Conservation (phyloP, 495 filamentous ascomycete genomes). For the Daldinia bambusicola region DNA sequence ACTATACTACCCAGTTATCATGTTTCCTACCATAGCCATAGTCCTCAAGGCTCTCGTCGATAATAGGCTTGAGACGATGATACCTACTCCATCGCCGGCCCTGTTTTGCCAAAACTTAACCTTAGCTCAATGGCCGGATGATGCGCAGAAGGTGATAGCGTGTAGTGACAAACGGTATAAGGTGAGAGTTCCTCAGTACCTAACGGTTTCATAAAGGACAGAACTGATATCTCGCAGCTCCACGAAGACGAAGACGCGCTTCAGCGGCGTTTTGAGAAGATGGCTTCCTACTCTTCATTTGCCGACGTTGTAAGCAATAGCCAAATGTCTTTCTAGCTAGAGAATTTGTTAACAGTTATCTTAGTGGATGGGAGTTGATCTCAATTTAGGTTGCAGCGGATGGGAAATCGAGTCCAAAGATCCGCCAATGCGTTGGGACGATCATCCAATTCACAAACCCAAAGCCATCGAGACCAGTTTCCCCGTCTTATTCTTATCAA, state of each 20-base stretch:
- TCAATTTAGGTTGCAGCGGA: slow-evolving; percentile 57
- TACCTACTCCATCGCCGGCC: slow-evolving; percentile 30
- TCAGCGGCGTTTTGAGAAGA: slow-evolving; percentile 47
- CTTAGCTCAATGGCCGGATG: slow-evolving; percentile 58
- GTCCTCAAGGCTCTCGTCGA: slow-evolving; percentile 44
- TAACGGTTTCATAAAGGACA: background rate
- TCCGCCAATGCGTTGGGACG: slow-evolving; percentile 52
- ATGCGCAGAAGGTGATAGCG: slow-evolving; percentile 55
- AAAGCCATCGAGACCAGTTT: slow-evolving; percentile 60
- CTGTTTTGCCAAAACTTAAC: slow-evolving; percentile 52
- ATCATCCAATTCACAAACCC: slow-evolving; percentile 43
- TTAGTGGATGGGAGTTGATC: slow-evolving; percentile 48
- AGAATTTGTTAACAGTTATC: slow-evolving; percentile 2
- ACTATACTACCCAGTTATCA: slow-evolving; percentile 50
- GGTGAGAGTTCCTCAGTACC: slow-evolving; percentile 34
- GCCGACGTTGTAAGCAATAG: slow-evolving; percentile 52
- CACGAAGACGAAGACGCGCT: slow-evolving; percentile 55
- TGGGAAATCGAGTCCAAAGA: slow-evolving; percentile 53
- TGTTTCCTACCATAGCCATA: slow-evolving; percentile 48
- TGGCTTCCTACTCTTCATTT: slow-evolving; percentile 53
- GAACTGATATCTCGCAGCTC: slow-evolving; percentile 35
- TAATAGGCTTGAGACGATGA: slow-evolving; percentile 17
- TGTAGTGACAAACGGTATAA: slow-evolving; percentile 59
- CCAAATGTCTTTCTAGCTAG: background rate
- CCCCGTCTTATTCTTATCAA: slow-evolving; percentile 70